Evolutionary conservation across 108 stramenopile species (phyloP).

Genomic region (Chaetoceros tenuissimus): DNA sequence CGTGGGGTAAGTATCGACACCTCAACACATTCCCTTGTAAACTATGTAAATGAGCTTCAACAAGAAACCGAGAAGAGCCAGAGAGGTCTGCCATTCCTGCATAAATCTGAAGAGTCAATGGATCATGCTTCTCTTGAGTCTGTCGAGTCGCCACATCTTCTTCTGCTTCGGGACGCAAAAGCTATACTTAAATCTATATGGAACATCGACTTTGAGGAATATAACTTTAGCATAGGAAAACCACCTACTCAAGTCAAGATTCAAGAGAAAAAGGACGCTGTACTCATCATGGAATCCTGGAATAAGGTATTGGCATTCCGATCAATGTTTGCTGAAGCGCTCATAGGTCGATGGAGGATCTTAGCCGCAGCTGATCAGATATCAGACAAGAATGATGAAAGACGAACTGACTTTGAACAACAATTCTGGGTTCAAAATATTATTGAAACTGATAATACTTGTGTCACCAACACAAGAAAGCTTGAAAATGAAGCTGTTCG

Average conservation of each 20-base stretch:
- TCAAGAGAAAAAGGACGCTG: not conserved
- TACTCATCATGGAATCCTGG: slow-evolving; percentile 11
- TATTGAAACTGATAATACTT: not conserved
- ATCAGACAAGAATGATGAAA: not conserved
- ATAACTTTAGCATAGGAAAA: not conserved
- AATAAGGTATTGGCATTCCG: slow-evolving; percentile 10
- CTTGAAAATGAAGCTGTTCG: not conserved
- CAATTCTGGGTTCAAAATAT: not conserved
- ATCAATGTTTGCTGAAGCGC: slow-evolving; percentile 9
- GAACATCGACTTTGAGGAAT: not conserved
- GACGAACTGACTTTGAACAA: not conserved
- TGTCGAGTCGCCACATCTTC: too few relatives aligned
- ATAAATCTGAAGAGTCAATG: too few relatives aligned
- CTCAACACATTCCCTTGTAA: too few relatives aligned
- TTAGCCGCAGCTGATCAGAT: not conserved
- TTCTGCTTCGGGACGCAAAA: not conserved
- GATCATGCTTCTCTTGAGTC: too few relatives aligned
- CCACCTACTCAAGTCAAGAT: not conserved
- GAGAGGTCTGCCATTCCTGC: too few relatives aligned
- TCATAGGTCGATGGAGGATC: not conserved
- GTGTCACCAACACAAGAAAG: not conserved
- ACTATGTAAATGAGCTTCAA: too few relatives aligned
- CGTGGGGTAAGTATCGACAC: too few relatives aligned
- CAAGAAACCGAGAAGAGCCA: too few relatives aligned
- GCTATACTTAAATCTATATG: not conserved